Evolutionary conservation across 352 stramenopile genomes (phyloP), one percentile per base, ranked within the genome.

Genomic region (Phytopythium cucurbitacearum): DNA sequence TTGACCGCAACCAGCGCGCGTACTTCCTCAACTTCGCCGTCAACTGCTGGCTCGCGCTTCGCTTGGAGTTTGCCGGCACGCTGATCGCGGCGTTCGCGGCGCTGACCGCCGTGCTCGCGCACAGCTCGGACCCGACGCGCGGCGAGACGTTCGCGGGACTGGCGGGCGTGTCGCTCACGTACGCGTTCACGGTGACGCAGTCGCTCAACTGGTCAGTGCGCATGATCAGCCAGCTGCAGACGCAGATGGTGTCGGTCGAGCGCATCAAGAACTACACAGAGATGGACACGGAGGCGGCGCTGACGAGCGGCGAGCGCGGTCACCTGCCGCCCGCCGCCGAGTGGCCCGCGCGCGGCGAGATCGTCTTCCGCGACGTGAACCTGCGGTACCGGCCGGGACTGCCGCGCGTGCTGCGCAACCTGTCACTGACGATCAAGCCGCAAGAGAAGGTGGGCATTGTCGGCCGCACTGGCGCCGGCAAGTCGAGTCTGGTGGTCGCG

Each of bases 301-400:
- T 98, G 13, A 73, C 80, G 0, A 98, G 88, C 45, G 95, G 98
- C 3, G 21, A 28, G 21, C 21, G 21, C 21, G 80, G 92, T 53
- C 77, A 80, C 15, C 73, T 74, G 28, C 48, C 85, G 79, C 61
- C 69, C 32, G 55, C 48, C 46, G 48, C 65, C 10, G 70, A 80
- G 33, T 98, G 94, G 95, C 94, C 94, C 2, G 58, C 63, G 2
- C 53, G 81, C 2, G 95, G 95, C 33, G 56, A 59, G 12, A 75
- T 99, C 34, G 58, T 74, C 45, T 98, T 98, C 69, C 60, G 86
- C 15, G 65, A 94, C 60, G 91, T 98, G 6, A 83, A 64, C 16
- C 48, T 98, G 44, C 66, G 93, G n/a, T 99, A 98, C 72, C 80
- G 92, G 11, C 68, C 82, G 44, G 72, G 73, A 32, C 71, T 82